phyloP scores from a whole-genome alignment of 2,329 filamentous ascomycete species.

The Cyphellophora europaea region DNA sequence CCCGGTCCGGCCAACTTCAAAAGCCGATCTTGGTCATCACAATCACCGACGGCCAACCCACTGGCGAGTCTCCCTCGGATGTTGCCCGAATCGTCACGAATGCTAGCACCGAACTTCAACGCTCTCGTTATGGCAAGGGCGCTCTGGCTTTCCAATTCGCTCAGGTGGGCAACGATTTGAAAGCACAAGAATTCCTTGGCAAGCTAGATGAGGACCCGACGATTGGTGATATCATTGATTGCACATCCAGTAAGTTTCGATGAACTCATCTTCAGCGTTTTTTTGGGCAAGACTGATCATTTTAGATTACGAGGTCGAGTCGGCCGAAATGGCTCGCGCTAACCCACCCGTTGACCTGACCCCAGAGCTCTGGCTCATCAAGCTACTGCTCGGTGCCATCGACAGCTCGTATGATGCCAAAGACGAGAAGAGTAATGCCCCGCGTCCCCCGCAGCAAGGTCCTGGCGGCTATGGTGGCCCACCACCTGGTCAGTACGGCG shows the following conservation, averaged over 20 bases:
- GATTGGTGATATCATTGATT: constrained; percentile 55
- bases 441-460: constrained; percentile 15
- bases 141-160: constrained; percentile 60
- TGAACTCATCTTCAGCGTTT: constrained; percentile 1
- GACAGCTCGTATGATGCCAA: constrained; percentile 57
- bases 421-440: constrained; percentile 47
- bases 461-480: constrained; percentile 22
- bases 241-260: constrained; percentile 53
- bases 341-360: constrained; percentile 54
- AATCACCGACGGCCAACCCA: constrained; percentile 58
- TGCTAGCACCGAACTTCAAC: constrained; percentile 41
- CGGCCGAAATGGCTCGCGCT: constrained; percentile 54
- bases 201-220: constrained; percentile 55
- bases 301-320: constrained; percentile 59
- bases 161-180: constrained; percentile 58
- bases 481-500: constrained; percentile 21
- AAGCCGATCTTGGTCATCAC: constrained; percentile 59
- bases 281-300: constrained; percentile 4
- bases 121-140: constrained; percentile 44
- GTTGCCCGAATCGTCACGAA: constrained; percentile 50
- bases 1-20: constrained; percentile 42
- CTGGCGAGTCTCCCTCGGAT: constrained; percentile 48
- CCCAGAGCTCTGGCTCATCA: constrained; percentile 57
- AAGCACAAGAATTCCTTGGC: constrained; percentile 53
- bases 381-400: constrained; percentile 58